Evolutionary conservation across 2,329 filamentous ascomycete species (phyloP).

Genomic region (Cercospora sesami): DNA sequence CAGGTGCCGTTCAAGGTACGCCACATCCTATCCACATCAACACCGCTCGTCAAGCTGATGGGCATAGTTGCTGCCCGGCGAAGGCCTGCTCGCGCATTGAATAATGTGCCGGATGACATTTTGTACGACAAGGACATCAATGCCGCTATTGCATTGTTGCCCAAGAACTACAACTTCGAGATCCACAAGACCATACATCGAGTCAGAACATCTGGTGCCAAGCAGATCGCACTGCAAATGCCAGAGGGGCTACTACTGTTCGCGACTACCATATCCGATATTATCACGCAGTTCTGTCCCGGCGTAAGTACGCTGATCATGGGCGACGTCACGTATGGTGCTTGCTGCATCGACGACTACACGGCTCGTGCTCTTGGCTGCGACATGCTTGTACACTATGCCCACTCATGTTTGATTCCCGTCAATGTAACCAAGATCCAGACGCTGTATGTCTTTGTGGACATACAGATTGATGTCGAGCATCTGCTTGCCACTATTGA

Average conservation of each 20-base stretch:
- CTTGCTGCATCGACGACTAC: conserved; percentile 98
- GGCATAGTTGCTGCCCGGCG: conserved; percentile 67
- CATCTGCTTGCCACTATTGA: conserved; percentile 85
- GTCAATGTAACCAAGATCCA: conserved; percentile 96
- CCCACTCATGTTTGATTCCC: conserved; percentile 93
- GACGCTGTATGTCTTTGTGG: conserved; percentile 96
- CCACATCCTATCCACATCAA: neutral
- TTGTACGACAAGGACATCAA: conserved; percentile 82
- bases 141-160: conserved; percentile 80
- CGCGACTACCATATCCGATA: conserved; percentile 96
- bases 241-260: conserved; percentile 93
- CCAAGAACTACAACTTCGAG: conserved; percentile 97
- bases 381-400: conserved; percentile 93
- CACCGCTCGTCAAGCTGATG: conserved; percentile 6
- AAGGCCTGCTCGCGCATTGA: conserved; percentile 75
- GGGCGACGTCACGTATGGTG: conserved; percentile 98
- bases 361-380: conserved; percentile 91
- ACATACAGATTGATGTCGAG: conserved; percentile 89
- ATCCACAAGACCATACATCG: conserved; percentile 97
- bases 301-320: conserved; percentile 93
- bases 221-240: conserved; percentile 90
- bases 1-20: conserved; percentile 68
- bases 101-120: conserved; percentile 86
- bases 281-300: conserved; percentile 89
- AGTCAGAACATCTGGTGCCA: conserved; percentile 76